Base-by-base conservation (phyloP, 1,284 basidiomycete species). In the Apiotrichum veenhuisii region DNA sequence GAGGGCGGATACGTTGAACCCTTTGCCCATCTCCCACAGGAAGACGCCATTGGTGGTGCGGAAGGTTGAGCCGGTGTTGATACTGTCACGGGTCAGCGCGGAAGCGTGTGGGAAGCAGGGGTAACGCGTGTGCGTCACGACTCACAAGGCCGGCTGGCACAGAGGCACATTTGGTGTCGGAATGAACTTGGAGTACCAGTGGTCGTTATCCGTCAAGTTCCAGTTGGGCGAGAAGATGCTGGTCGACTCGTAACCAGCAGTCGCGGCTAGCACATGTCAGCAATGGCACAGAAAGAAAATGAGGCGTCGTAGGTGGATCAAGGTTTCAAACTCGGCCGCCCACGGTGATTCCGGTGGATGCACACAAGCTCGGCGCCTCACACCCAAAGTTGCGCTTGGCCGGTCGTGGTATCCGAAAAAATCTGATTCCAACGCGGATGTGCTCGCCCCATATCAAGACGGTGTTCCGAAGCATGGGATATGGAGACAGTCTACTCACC, bases 11-110 rank as follows among this genome's bases (percentile, higher is more conserved):
- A 62, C 54, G 46, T 62, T 62, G 57, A 62, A 62, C 25, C 50
- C 51, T 57, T 62, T 56, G 57, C 60, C 60, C 60, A 62, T 62
- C 57, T 62, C 48, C 60, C 60, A 62, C 15, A 58, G 54, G 48
- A 50, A 62, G 63, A 58, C 52, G 45, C 58, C 57, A 40, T 60
- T 59, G 25, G 46, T 60, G 26, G 61, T 63, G 47, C 56, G 56
- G 52, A 63, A 63, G 25, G 46, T 41, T 23, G 52, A 26, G 36
- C 58, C 61, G 9, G 52, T 50, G 52, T 57, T 57, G 53, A 63
- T 63, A 17, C 43, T 30, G 23, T 30, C 12, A 30, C 1, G 23
- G 20, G 42, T 34, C 17, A 38, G 36, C 14, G 14, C 11, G 15
- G 15, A 30, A 30, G 12, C 5, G 30, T 30, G 30, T 30, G 30